Evolutionary conservation across 371 early-diverging fungal species (phyloP), one percentile per base, ranked within the genome.

Genomic region (Batkoa obscura): DNA sequence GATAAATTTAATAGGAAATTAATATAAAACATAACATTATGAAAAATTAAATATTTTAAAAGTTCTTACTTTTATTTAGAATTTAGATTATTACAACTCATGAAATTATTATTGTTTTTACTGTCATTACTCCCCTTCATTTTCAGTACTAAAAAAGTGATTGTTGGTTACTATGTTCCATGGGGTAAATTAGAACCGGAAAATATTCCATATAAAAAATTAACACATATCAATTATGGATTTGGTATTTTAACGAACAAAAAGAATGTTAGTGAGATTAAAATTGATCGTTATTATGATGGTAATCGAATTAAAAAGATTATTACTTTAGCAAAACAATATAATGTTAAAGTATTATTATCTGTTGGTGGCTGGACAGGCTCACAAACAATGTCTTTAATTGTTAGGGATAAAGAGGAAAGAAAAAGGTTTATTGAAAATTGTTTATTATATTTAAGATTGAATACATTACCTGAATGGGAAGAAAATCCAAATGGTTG

Each of bases 281-380:
- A 1, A 47, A 0, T 50, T 36, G 38, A 52, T 33, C n/a, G 32
- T 31, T 63, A 63, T 45, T 58, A 61, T 58, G 62, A 66, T 32
- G 66, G 67, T 34, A 58, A 58, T 3, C 50, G 59, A 9, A 60
- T 77, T 42, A 69, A 66, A 1, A 66, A 66, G 15, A 47, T 76
- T 1, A 70, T 73, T 17, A 34, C 60, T 0, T 45, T 71, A 8
- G 78, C 78, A 15, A 72, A 78, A 47, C 66, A 66, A 1, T 66
- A 62, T 2, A 63, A 69, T 23, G 74, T 79, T 49, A 64, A 39
- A 50, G 77, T 82, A 31, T 59, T 81, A 31, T 63, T 81, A 17
- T 82, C 85, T 2, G 64, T 87, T 5, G 86, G 87, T 43, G 87
- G 87, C 2, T 87, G 85, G 81, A 79, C 79, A 50, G 84, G 83